Base-by-base conservation (phyloP, 805 yeast species). In the Hanseniaspora thailandica region DNA sequence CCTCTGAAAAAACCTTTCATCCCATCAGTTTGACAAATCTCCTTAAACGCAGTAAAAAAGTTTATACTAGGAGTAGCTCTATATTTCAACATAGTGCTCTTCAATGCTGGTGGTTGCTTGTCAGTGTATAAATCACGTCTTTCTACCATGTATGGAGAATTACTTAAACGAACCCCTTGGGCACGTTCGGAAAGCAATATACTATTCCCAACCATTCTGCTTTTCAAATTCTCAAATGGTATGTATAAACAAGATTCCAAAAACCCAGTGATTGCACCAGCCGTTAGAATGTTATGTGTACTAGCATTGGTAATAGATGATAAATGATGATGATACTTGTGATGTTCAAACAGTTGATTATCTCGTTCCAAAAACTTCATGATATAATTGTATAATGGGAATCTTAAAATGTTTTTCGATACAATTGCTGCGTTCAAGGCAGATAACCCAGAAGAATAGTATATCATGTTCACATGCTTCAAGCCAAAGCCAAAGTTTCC, bases 1-100 rank as follows among this genome's bases (percentile, higher is more conserved):
- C 55, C 55, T 54, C 55, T 54, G 31, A 54, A 54, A 47, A 47
- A 54, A 1, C 55, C 55, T 13, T 54, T 54, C 13, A 47, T 3
- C 0, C 55, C 55, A 47, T 54, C 55, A 6, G 53, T 44, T 13
- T 28, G 39, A n/a, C 49, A 54, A 4, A 54, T 54, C 23, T 54
- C 55, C 17, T 43, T 43, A 22, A 54, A 41, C 6, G 55, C 45
- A 12, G 52, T 47, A 13, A 44, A 38, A 2, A 54, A 36, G 20
- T 47, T 54, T 15, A 54, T 47, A n/a, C 52, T 46, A 15, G 55
- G 55, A 15, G 41, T 43, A 1, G 31, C 26, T 44, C 53, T 47
- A 25, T 54, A 54, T 17, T 30, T n/a, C 19, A 43, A 28, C 30
- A 52, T 47, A 3, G 22, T 34, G 15, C 26, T 20, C 30, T 47